Percentiles rank a stretch among this genome's conserved stretches.
These are phyloP conservation scores for Kwoniella bestiolae DNA, from an alignment of 768 basidiomycete species.

Conservation along the genomic window DNA sequence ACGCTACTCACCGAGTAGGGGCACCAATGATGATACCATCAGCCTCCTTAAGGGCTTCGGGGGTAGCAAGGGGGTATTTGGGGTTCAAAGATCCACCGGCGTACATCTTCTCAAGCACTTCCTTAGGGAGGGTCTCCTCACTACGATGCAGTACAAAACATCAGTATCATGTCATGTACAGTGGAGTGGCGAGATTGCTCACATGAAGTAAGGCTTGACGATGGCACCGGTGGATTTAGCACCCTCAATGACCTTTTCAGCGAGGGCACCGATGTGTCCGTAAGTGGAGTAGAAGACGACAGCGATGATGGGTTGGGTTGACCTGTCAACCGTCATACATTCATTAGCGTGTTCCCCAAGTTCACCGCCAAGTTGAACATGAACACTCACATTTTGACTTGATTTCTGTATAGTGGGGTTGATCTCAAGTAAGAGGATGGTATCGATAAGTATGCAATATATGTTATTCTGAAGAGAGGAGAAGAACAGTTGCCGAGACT, in stretches of 20 bases:
- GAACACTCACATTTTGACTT: too few species aligned
- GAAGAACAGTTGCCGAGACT: too few species aligned
- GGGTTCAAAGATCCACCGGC: constrained; percentile 66
- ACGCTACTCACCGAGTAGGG: constrained; percentile 47
- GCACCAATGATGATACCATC: constrained; percentile 76
- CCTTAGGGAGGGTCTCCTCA: constrained; percentile 74
- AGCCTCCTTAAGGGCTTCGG: constrained; percentile 61
- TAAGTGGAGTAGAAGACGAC: constrained; percentile 55
- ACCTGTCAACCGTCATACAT: constrained; percentile 1
- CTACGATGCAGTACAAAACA: constrained; percentile 18
- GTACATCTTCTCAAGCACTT: constrained; percentile 69
- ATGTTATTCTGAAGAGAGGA: too few species aligned
- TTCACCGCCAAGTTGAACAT: too few species aligned
- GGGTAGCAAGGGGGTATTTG: constrained; percentile 70
- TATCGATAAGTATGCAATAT: too few species aligned
- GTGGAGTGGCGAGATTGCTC: constrained; percentile 10
- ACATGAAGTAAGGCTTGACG: constrained; percentile 60
- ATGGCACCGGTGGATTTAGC: constrained; percentile 54
- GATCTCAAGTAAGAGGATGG: too few species aligned
- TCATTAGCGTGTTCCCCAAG: too few species aligned
- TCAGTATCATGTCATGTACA: too few species aligned
- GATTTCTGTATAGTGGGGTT: too few species aligned
- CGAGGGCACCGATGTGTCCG: constrained; percentile 56
- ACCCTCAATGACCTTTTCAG: constrained; percentile 53
- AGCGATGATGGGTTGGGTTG: constrained; percentile 45